phyloP scores from a whole-genome alignment of 441 rosid genomes.

The Raphanus hybrid region DNA sequence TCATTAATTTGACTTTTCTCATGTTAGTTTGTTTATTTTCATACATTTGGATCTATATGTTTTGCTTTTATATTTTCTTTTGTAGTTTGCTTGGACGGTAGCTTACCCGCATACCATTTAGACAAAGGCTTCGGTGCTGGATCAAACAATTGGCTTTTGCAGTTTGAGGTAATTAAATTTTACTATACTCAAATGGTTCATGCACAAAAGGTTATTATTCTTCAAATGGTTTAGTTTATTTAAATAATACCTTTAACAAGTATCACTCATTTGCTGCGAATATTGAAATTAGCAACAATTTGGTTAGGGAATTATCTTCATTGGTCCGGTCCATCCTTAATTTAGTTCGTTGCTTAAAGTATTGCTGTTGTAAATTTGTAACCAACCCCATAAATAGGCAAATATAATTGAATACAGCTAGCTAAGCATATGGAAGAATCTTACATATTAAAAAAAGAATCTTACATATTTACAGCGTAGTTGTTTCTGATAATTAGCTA shows the following conservation, averaged over 20 bases:
- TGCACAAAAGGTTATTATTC: background rate
- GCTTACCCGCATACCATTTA: constrained; percentile 87
- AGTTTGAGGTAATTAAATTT: constrained; percentile 71
- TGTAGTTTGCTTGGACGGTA: constrained; percentile 92
- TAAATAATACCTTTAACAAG: background rate
- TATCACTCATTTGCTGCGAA: background rate
- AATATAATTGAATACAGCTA: constrained; percentile 41
- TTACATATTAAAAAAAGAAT: background rate
- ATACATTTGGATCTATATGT: background rate
- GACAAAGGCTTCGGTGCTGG: constrained; percentile 88
- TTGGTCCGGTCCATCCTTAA: constrained; percentile 7
- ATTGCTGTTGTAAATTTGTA: constrained; percentile 28
- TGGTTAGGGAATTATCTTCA: background rate
- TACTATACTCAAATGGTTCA: background rate
- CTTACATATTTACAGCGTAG: background rate
- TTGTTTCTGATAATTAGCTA: background rate
- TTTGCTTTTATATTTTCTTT: background rate
- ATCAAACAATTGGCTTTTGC: constrained; percentile 78
- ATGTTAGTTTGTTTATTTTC: background rate
- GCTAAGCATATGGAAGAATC: constrained; percentile 4
- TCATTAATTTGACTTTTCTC: background rate
- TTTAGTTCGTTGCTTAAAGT: constrained; percentile 5
- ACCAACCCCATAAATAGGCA: constrained; percentile 30
- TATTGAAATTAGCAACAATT: background rate
- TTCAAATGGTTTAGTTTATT: background rate